Base-by-base conservation (phyloP, 495 filamentous ascomycete species). In the Aspergillus panamensis region DNA sequence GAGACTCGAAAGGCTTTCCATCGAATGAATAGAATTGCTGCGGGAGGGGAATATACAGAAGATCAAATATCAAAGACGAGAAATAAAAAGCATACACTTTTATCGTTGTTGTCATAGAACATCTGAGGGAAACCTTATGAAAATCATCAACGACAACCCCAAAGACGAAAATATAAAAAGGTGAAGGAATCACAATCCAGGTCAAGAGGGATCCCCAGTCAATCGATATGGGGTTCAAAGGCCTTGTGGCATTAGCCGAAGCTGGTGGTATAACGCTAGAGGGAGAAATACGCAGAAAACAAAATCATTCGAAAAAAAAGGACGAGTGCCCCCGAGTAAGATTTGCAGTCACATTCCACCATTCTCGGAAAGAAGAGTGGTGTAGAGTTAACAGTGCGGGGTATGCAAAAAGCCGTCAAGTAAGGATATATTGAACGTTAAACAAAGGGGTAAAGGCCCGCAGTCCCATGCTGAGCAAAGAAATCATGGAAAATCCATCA, bases 391-490 rank as follows among this genome's bases (percentile, higher is more conserved):
- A 57, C 48, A 39, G 48, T 55, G 47, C 10, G 45, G 40, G 42
- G 21, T 54, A 62, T 57, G 53, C 49, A 48, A 57, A 45, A 49
- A 43, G 48, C 40, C 48, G 37, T 59, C 25, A 59, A 54, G 47
- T n/a, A 52, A 55, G 31, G 43, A 58, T 62, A 66, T 63, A 57
- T 49, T 42, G 40, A 55, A 25, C 55, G 53, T 57, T 45, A 45
- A 53, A 50, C 44, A 43, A 57, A 20, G 20, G 30, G 37, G 16
- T 44, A 29, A 25, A 45, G 29, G 48, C 9, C 40, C 39, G 42
- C 19, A 54, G 19, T 47, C 48, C 47, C 48, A 60, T 48, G 31
- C 40, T 21, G 47, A 55, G 35, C 35, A 48, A 54, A 55, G 53
- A 49, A 40, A 58, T 44, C 33, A 57, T 40, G 51, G 42, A 51